Percentiles rank a stretch among this genome's conserved stretches.
Conservation (phyloP, 2,329 filamentous ascomycete genomes). For the Teratosphaeria viscida region DNA sequence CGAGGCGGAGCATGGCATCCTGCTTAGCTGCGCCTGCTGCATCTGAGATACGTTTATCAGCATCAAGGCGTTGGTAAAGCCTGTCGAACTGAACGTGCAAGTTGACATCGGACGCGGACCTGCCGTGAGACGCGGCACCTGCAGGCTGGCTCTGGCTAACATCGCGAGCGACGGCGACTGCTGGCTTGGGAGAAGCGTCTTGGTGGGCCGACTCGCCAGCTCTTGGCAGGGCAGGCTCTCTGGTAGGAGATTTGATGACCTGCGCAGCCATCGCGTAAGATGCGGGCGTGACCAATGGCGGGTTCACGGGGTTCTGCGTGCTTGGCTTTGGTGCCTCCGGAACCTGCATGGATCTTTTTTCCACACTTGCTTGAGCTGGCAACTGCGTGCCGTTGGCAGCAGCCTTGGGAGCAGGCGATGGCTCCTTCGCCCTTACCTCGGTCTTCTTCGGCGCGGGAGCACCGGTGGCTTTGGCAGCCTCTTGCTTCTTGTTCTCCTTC, state of each 20-base stretch:
- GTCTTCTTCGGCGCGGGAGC: constrained; percentile 7
- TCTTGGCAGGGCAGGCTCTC: background rate
- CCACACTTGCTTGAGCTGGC: constrained; percentile 4
- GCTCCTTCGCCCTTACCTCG: constrained; percentile 8
- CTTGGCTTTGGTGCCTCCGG: constrained; percentile 12
- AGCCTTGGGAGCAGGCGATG: constrained; percentile 7
- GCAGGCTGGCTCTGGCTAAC: background rate
- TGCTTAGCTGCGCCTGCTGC: constrained; percentile 55
- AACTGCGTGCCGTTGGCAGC: constrained; percentile 10
- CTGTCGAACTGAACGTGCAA: constrained; percentile 41
- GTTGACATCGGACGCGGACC: background rate
- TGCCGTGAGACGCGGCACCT: background rate
- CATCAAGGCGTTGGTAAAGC: constrained; percentile 52
- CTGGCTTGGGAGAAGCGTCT: background rate
- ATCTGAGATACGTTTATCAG: constrained; percentile 58
- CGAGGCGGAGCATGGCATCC: constrained; percentile 56
- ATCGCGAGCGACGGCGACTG: constrained; percentile 1
- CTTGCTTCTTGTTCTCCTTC: constrained; percentile 15
- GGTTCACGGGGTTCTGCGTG: constrained; percentile 16
- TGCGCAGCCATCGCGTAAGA: constrained; percentile 35
- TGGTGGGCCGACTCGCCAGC: background rate
- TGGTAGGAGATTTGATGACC: constrained; percentile 7
- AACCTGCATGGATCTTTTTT: constrained; percentile 11
- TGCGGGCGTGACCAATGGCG: constrained; percentile 24
- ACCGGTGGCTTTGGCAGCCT: constrained; percentile 10